Conservation (phyloP, 352 stramenopile species). For the Pythium volutum region DNA sequence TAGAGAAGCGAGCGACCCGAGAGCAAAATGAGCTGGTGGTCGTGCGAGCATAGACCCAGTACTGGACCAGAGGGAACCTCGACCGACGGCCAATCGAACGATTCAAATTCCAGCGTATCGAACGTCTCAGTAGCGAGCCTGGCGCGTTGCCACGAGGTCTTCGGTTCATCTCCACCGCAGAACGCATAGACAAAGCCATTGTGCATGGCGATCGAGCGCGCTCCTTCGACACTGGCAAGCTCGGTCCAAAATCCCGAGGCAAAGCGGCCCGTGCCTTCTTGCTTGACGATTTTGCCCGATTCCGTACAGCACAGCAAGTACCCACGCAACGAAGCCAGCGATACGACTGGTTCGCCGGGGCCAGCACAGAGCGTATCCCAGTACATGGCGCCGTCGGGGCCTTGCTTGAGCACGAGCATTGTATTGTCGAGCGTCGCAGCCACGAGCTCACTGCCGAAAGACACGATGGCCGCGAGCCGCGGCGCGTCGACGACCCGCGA, state of each 20-base stretch:
- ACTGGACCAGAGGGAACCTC: constrained; percentile 19
- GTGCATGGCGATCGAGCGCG: constrained; percentile 59
- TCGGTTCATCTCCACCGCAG: constrained; percentile 12
- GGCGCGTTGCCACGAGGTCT: constrained; percentile 48
- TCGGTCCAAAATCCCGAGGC: constrained; percentile 59
- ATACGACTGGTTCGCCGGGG: constrained; percentile 41
- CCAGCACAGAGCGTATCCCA: constrained; percentile 59
- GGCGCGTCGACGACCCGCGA: constrained; percentile 34
- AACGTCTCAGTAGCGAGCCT: constrained; percentile 42
- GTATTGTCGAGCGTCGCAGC: constrained; percentile 49
- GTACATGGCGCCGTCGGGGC: constrained; percentile 22
- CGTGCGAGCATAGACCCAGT: constrained; percentile 72
- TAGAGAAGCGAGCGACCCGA: constrained; percentile 41
- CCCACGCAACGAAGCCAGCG: constrained; percentile 62
- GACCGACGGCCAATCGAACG: constrained; percentile 39
- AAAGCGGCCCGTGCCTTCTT: constrained; percentile 60
- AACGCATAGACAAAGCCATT: constrained; percentile 68
- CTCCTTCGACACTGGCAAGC: constrained; percentile 40
- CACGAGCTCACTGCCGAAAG: constrained; percentile 72
- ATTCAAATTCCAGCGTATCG: constrained; percentile 49
- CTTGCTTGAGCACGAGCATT: constrained; percentile 52
- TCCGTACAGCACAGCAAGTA: constrained; percentile 59
- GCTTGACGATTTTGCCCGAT: constrained; percentile 60
- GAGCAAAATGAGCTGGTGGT: constrained; percentile 69
- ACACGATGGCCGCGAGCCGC: constrained; percentile 60